A percentile compares a stretch with the other conserved stretches of the same genome.
These are phyloP conservation scores for Gymnopus androsaceus DNA, from an alignment of 1,284 basidiomycete species.

Conservation along the genomic window DNA sequence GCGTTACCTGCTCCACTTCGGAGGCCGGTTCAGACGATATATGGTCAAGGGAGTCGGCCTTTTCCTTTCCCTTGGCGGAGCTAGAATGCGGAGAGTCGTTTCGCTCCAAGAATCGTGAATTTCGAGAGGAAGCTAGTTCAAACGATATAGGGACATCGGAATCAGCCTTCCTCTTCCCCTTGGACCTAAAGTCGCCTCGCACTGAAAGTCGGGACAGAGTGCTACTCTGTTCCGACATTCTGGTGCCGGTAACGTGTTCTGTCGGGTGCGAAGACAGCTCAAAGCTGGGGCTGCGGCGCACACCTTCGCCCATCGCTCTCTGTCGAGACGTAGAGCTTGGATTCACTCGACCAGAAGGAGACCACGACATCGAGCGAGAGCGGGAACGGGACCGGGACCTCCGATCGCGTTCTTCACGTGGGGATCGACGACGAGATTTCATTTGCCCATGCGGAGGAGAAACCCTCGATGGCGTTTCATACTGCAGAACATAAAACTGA, in stretches of 20 bases:
- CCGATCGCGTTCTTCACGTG: neutral
- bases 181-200: neutral
- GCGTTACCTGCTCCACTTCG: neutral
- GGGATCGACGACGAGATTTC: constrained; percentile 28
- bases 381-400: constrained; percentile 17
- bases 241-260: neutral
- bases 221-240: too few relatives aligned
- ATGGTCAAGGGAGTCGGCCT: neutral
- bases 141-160: neutral
- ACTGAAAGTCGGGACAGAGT: too few relatives aligned
- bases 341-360: constrained; percentile 18
- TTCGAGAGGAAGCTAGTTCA: neutral
- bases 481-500: constrained; percentile 38
- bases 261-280: neutral
- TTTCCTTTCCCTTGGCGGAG: constrained; percentile 1
- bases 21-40: neutral
- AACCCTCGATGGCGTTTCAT: constrained; percentile 47
- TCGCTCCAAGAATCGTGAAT: too few relatives aligned
- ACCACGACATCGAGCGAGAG: constrained; percentile 23
- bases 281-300: neutral
- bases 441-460: constrained; percentile 31
- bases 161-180: constrained; percentile 1
- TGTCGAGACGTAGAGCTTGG: constrained; percentile 1
- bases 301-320: neutral
- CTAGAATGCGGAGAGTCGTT: too few relatives aligned